Evolutionary conservation across 1,284 basidiomycete species (phyloP), one percentile per base, ranked within the genome.

Genomic region (Sanghuangporus weigelae): DNA sequence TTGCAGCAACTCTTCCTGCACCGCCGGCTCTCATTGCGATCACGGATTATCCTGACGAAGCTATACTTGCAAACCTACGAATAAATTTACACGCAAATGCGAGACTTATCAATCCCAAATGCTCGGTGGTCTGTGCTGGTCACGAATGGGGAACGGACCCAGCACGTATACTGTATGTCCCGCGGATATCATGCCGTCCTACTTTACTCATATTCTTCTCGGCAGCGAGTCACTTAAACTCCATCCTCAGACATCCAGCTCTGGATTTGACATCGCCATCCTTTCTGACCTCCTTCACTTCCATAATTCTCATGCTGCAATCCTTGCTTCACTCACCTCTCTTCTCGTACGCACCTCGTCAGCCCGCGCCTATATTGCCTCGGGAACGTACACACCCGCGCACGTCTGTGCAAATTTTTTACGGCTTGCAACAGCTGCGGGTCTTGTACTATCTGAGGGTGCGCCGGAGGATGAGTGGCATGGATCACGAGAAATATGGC

Each of bases 251-350:
- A 7, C 39, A 68, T 66, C 44, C 57, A 57, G 19, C 38, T 26
- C 26, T 44, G 79, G 82, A 26, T 89, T 79, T 70, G 85, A 89
- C 68, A 69, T 82, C 36, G 76, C 89, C 55, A 79, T 90, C 65
- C 78, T 89, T 59, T 90, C 86, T 3, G 87, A 90, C 73, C 76
- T 91, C 12, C 78, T 90, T 21, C 86, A 89, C 71, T 89, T 90
- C 69, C 76, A 84, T 70, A 69, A 70, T 60, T 87, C 84, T 46
- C 88, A 90, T 71, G 77, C 77, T 64, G 79, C 73, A n/a, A 79
- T 89, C 48, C 69, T 89, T 39, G 67, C 72, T 7, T 85, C 86
- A 2, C 72, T 86, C 12, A 68, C 68, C 0, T 69, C 73, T 21
- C 78, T 89, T 35, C 80, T 90, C 7, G 72, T 75, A n/a, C 78